Evolutionary conservation across 768 basidiomycete genomes (phyloP).

Genomic region (Clitopilus hobsonii): DNA sequence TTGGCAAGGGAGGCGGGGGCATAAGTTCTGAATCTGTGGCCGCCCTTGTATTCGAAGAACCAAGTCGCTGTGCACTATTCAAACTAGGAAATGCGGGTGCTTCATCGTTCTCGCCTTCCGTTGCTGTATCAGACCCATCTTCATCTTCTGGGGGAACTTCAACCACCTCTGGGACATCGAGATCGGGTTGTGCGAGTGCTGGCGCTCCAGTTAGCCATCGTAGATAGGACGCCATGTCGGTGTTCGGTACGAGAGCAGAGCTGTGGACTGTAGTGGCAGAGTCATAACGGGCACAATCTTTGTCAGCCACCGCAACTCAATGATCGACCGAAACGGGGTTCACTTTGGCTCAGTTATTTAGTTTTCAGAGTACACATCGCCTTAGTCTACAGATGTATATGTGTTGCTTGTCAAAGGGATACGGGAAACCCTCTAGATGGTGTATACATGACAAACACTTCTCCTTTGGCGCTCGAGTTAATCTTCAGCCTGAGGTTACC

Average conservation of each 20-base stretch:
- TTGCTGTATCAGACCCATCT: slow-evolving; percentile 23
- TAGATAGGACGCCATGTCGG: slow-evolving; percentile 53
- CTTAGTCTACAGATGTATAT: too few relatives aligned
- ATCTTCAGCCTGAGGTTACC: too few relatives aligned
- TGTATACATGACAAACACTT: too few relatives aligned
- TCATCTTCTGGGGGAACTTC: slow-evolving; percentile 23
- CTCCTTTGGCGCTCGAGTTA: too few relatives aligned
- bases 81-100: slow-evolving; percentile 75
- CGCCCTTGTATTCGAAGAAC: slow-evolving; percentile 27
- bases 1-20: slow-evolving; percentile 44
- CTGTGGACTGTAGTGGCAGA: not conserved
- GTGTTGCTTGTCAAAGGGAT: too few relatives aligned
- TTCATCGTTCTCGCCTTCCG: slow-evolving; percentile 42
- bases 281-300: not conserved
- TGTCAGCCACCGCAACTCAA: not conserved
- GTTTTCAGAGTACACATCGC: too few relatives aligned
- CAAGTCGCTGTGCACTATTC: slow-evolving; percentile 65
- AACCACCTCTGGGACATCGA: not conserved
- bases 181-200: slow-evolving; percentile 10
- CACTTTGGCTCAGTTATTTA: too few relatives aligned
- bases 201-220: slow-evolving; percentile 49
- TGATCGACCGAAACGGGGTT: not conserved
- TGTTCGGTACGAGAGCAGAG: not conserved
- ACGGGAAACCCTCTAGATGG: too few relatives aligned
- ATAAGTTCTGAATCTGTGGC: slow-evolving; percentile 47